Evolutionary conservation across 352 stramenopile genomes (phyloP).

Genomic region (Phytophthora meadii): DNA sequence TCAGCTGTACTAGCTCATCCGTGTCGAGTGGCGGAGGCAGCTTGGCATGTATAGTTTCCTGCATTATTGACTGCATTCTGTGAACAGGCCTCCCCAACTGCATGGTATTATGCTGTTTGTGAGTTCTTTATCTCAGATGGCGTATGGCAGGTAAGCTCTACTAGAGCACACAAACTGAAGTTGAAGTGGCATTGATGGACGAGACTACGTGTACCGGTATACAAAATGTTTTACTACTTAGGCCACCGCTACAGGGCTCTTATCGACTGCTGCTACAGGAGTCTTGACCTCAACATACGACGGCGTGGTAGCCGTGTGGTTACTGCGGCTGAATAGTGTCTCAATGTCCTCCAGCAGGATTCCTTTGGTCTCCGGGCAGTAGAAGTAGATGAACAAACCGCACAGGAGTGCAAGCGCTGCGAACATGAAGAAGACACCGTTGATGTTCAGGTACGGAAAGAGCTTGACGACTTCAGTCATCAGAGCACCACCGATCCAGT

Average conservation of each 20-base stretch:
- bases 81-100: no score
- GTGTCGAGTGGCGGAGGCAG: slow-evolving; percentile 44
- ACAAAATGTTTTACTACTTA: slow-evolving; percentile 22
- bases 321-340: slow-evolving; percentile 24
- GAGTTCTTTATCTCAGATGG: background rate
- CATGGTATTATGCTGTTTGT: background rate
- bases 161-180: background rate
- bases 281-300: slow-evolving; percentile 42
- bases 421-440: slow-evolving; percentile 39
- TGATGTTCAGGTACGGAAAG: slow-evolving; percentile 37
- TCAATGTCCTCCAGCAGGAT: slow-evolving; percentile 39
- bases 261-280: slow-evolving; percentile 9
- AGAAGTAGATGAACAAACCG: slow-evolving; percentile 34
- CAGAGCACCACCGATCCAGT: slow-evolving; percentile 48
- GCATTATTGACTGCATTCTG: slow-evolving; percentile 13
- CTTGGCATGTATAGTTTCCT: slow-evolving; percentile 28
- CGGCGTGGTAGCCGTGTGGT: slow-evolving; percentile 30
- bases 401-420: slow-evolving; percentile 13
- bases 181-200: slow-evolving; percentile 3
- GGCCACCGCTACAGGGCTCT: slow-evolving; percentile 23
- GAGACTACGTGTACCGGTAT: background rate
- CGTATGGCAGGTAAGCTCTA: background rate
- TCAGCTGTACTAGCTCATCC: slow-evolving; percentile 50
- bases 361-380: slow-evolving; percentile 37
- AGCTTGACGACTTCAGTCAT: slow-evolving; percentile 47